phyloP scores from a whole-genome alignment of 2,329 filamentous ascomycete genomes.

The Exophiala xenobiotica region DNA sequence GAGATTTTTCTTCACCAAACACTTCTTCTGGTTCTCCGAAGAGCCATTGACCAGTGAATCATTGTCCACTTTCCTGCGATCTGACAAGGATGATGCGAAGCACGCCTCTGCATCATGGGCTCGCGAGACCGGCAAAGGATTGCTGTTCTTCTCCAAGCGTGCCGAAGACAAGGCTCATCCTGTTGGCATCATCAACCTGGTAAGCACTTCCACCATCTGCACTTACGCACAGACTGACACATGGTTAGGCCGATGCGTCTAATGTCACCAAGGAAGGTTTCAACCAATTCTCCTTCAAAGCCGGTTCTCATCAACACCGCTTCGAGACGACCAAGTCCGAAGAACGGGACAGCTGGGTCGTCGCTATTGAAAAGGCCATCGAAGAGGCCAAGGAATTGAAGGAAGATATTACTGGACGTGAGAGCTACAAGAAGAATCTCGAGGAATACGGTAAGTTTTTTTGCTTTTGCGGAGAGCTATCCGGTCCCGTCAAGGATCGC shows the following conservation, averaged over 20 bases:
- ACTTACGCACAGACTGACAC: conserved; percentile 39
- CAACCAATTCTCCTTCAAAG: conserved; percentile 81
- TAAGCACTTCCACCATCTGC: conserved; percentile 56
- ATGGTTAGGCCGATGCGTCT: conserved; percentile 58
- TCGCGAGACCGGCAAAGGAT: conserved; percentile 88
- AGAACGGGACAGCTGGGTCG: conserved; percentile 91
- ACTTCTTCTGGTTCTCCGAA: conserved; percentile 83
- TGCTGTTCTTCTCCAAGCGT: conserved; percentile 87
- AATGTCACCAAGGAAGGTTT: conserved; percentile 74
- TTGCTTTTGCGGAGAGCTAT: not conserved
- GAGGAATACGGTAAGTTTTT: conserved; percentile 65
- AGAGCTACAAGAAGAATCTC: conserved; percentile 83
- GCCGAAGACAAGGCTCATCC: conserved; percentile 77
- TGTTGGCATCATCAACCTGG: conserved; percentile 79
- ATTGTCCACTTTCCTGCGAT: conserved; percentile 75
- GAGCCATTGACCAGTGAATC: conserved; percentile 72
- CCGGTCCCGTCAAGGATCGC: conserved; percentile 17
- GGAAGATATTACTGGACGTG: conserved; percentile 70
- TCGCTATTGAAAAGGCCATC: conserved; percentile 77
- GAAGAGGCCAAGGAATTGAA: conserved; percentile 81
- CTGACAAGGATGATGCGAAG: conserved; percentile 75
- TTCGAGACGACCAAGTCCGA: conserved; percentile 76
- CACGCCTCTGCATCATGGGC: conserved; percentile 86
- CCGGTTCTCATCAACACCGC: conserved; percentile 84
- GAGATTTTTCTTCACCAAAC: conserved; percentile 87